Percentiles rank a stretch among this genome's conserved stretches.
Evolutionary conservation across 495 filamentous ascomycete species (phyloP).

Genomic region (Penicillium alfredii): DNA sequence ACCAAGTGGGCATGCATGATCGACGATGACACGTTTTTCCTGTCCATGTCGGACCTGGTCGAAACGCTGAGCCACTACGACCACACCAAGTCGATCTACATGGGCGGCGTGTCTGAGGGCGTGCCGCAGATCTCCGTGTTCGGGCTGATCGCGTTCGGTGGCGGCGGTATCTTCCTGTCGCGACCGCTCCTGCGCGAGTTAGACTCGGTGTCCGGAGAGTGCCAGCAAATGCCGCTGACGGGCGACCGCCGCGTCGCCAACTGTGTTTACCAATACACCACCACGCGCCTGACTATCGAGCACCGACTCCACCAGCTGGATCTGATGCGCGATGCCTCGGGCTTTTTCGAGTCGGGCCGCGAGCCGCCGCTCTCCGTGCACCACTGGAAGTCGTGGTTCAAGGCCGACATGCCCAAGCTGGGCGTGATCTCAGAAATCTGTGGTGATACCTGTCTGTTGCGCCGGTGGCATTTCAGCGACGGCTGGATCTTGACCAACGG

Average conservation of each 20-base stretch:
- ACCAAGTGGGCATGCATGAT: constrained; percentile 58
- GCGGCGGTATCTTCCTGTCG: constrained; percentile 55
- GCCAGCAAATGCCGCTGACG: constrained; percentile 35
- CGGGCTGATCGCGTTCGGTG: constrained; percentile 52
- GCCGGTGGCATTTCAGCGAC: constrained; percentile 51
- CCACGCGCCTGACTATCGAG: constrained; percentile 43
- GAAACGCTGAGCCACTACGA: constrained; percentile 42
- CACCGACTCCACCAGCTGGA: constrained; percentile 50
- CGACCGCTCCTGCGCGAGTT: constrained; percentile 41
- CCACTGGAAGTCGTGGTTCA: constrained; percentile 55
- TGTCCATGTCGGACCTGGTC: constrained; percentile 45
- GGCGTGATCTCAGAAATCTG: constrained; percentile 47
- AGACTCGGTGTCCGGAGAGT: constrained; percentile 26
- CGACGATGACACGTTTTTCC: constrained; percentile 68
- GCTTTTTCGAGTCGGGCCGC: constrained; percentile 51
- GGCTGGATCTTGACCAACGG: constrained; percentile 55
- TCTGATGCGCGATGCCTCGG: constrained; percentile 43
- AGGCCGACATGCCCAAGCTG: constrained; percentile 45
- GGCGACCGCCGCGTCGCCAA: constrained; percentile 46
- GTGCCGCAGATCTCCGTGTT: constrained; percentile 44
- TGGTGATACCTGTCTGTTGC: constrained; percentile 50
- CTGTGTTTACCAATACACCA: constrained; percentile 48
- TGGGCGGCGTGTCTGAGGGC: constrained; percentile 53
- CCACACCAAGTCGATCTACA: constrained; percentile 41
- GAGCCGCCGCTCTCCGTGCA: constrained; percentile 49